Base-by-base conservation (phyloP, 106 monocot species). In the Dendrobium chrysotoxum region DNA sequence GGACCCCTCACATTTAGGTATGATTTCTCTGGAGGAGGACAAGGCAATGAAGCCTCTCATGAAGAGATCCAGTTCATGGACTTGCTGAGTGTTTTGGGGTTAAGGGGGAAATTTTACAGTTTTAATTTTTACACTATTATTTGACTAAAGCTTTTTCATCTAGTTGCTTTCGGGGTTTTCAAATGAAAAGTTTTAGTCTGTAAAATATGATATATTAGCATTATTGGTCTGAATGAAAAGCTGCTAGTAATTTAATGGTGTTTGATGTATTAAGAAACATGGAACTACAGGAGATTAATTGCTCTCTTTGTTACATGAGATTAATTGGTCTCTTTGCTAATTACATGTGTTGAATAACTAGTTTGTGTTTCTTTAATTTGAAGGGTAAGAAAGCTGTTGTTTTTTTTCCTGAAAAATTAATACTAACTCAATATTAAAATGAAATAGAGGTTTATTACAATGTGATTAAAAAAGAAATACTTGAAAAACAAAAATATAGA, bases 1-100 rank as follows among this genome's bases (percentile, higher is more conserved):
- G 65, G 87, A 87, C 45, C 87, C 87, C 12, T 87, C 87, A 16
- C 87, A 87, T 87, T 78, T 87, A 7, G 87, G 87, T 18, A 87
- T 87, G 87, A 46, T 87, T 68, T 84, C 87, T 39, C 82, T 87
- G 0, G 87, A 84, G 75, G 87, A 87, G 87, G 87, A 87, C 35
- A 87, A 82, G 70, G 78, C 75, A 8, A 87, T 84, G 84, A 84
- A 84, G 82, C 84, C 81, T 70, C 41, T 84, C 40, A 79, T 84
- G 0, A 87, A 87, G 82, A 75, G 87, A 81, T 87, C 87, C 16
- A 40, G 84, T 11, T 87, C 87, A 31, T 87, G 87, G 84, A 84
- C 84, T 16, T 81, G 81, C 82, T 84, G 71, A 87, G 39, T 4
- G 1, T 42, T 74, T 16, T 15, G 13, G 38, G 71, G 8, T 31